phyloP scores from a whole-genome alignment of 2,329 filamentous ascomycete genomes.

The Aspergillus sp. region DNA sequence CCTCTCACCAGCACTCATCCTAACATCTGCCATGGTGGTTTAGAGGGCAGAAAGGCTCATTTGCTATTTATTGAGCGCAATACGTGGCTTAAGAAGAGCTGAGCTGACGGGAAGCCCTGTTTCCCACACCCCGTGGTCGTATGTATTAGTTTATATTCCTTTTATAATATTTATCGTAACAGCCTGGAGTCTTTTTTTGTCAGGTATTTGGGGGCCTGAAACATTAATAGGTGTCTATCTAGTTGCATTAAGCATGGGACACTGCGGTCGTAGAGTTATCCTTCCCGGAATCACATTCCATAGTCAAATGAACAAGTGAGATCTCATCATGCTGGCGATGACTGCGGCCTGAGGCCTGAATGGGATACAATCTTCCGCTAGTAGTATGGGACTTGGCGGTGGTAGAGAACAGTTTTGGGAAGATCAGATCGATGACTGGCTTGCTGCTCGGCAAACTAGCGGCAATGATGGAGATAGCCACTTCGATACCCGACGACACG shows the following conservation, averaged over 20 bases:
- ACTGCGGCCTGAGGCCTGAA: not conserved
- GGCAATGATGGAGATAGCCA: slow-evolving; percentile 6
- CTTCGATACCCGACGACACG: slow-evolving; percentile 12
- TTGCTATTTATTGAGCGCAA: too few species aligned
- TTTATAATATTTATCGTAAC: too few species aligned
- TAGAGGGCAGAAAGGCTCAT: too few species aligned
- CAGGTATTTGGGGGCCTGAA: too few species aligned
- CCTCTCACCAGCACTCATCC: too few species aligned
- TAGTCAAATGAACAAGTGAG: not conserved
- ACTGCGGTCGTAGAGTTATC: not conserved
- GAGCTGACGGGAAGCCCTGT: too few species aligned
- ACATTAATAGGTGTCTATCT: too few species aligned
- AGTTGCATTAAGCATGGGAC: not conserved
- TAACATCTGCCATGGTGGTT: too few species aligned
- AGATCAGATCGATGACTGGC: not conserved
- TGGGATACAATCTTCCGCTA: not conserved
- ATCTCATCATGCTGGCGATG: not conserved
- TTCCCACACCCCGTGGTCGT: too few species aligned
- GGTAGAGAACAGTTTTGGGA: not conserved
- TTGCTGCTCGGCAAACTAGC: slow-evolving; percentile 2
- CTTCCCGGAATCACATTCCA: not conserved
- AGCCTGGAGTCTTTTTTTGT: too few species aligned
- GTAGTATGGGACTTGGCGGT: not conserved
- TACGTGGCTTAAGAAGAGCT: too few species aligned
- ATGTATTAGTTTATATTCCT: too few species aligned